Base-by-base conservation (phyloP, 805 yeast species). In the Lachancea meyersii region DNA sequence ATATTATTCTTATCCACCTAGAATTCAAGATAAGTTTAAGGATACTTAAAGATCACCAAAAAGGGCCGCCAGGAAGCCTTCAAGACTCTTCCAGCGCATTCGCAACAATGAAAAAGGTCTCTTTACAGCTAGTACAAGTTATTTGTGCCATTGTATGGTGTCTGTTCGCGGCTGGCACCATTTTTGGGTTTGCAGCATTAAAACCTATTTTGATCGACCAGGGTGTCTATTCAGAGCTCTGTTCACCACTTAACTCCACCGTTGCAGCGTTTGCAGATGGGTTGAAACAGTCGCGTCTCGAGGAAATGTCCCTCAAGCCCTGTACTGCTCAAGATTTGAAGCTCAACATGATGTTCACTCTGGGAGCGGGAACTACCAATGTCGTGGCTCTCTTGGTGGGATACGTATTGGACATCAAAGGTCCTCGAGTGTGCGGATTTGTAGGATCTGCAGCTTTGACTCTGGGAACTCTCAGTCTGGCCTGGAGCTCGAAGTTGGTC, bases 121-220 rank as follows among this genome's bases (percentile, higher is more conserved):
- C 44, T 22, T 31, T 43, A 5, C 39, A 35, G 22, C 11, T 8
- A 44, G 31, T 71, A 2, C 95, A 87, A 59, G 73, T 85, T 9
- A 37, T 57, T 1, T 85, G 95, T 63, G 89, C 96, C 22, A 75
- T 86, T 14, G 43, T 71, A 0, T 89, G 96, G 96, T 91, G 97
- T 65, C 66, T 89, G 11, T 69, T 86, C 30, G 87, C 96, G 0
- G 96, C 96, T 0, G 97, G 97, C 5, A 87, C 94, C 1, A 80
- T 89, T 11, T 89, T 89, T 70, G 97, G 97, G 3, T 89, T 89
- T 68, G 96, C 97, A 19, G 97, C 97, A 3, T 68, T 89, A 42
- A 91, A 91, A 58, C 94, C 95, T 5, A 77, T 89, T 9, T 65
- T 91, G 34, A 73, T 87, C 16, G 60, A 70, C 8, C 89, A 91